Percentiles rank a stretch among this genome's conserved stretches.
Conservation (phyloP, 1,139 yeast genomes). For the Hemisphaericaspora xylofermentans region DNA sequence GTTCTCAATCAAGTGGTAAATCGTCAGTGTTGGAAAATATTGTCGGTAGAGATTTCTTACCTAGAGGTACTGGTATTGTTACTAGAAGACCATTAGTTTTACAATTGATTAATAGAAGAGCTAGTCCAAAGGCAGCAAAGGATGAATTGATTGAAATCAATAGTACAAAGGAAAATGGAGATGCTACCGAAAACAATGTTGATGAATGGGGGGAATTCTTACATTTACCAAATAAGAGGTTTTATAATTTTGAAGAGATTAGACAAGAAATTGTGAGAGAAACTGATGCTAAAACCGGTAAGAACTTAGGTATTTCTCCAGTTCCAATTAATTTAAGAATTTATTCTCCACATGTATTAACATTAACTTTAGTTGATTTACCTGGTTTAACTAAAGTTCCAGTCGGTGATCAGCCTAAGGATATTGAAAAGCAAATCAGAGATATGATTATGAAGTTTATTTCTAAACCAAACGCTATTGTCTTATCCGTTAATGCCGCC, state of each 20-base stretch:
- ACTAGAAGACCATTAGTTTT: constrained; percentile 89
- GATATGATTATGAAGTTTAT: constrained; percentile 94
- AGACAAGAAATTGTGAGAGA: constrained; percentile 89
- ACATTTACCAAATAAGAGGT: constrained; percentile 86
- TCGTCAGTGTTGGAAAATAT: constrained; percentile 91
- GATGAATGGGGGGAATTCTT: constrained; percentile 99
- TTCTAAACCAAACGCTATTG: constrained; percentile 93
- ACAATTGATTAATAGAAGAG: constrained; percentile 73
- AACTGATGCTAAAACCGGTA: constrained; percentile 93
- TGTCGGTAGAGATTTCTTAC: constrained; percentile 92
- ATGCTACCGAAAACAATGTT: constrained; percentile 67
- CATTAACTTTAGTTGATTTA: constrained; percentile 91
- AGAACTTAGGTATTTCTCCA: constrained; percentile 87
- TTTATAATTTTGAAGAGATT: constrained; percentile 87
- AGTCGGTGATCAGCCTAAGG: constrained; percentile 99
- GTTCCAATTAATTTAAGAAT: constrained; percentile 91
- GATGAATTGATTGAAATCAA: constrained; percentile 35
- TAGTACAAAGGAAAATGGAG: constrained; percentile 43
- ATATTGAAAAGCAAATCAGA: constrained; percentile 89
- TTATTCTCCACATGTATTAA: constrained; percentile 93
- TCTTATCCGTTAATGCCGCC: constrained; percentile 93
- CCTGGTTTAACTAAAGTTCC: constrained; percentile 99
- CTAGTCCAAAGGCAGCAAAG: constrained; percentile 21
- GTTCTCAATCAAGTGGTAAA: constrained; percentile 93
- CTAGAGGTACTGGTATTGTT: constrained; percentile 94